Evolutionary conservation across 1,139 yeast genomes (phyloP), one percentile per base, ranked within the genome.

Genomic region (Candida frijolesensis): DNA sequence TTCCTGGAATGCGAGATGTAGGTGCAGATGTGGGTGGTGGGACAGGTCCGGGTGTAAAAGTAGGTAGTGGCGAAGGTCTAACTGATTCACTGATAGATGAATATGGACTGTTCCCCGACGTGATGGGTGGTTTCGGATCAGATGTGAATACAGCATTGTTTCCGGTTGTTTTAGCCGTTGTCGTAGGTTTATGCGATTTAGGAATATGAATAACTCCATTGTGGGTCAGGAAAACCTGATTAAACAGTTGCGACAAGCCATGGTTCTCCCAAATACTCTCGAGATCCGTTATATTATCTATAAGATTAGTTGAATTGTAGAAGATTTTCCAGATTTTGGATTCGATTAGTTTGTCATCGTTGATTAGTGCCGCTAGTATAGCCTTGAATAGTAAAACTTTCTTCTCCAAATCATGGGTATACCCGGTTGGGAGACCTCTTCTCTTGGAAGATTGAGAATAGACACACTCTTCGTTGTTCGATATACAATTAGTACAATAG

Each of bases 371-470:
- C 1, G 59, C 57, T 15, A 63, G 18, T 11, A 63, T 30, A 2
- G 60, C 60, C 47, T 61, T 65, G 34, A 57, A 58, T 27, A 61
- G 46, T 14, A 55, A 43, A 1, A 61, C 57, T 45, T 57, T 60
- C 48, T 58, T 54, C 42, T 63, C 67, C 37, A 63, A 52, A 45
- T 60, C 64, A 44, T 60, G 65, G 4, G 64, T 62, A 45, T 62
- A 63, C 4, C 67, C 67, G 3, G 62, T 60, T 5, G 66, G 66
- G 33, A 63, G 51, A 2, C 67, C 67, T 47, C 67, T 48, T 49
- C 66, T 47, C 48, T 63, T 63, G 2, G 54, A 39, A 2, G 63
- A 53, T 33, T 59, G 57, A 8, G 64, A 52, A 42, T 63, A 63
- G 3, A 55, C 50, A 46, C 67, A 63, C 11, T 48, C 48, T 37